Evolutionary conservation across 805 yeast genomes (phyloP).

Genomic region (Saccharomycopsis vini): DNA sequence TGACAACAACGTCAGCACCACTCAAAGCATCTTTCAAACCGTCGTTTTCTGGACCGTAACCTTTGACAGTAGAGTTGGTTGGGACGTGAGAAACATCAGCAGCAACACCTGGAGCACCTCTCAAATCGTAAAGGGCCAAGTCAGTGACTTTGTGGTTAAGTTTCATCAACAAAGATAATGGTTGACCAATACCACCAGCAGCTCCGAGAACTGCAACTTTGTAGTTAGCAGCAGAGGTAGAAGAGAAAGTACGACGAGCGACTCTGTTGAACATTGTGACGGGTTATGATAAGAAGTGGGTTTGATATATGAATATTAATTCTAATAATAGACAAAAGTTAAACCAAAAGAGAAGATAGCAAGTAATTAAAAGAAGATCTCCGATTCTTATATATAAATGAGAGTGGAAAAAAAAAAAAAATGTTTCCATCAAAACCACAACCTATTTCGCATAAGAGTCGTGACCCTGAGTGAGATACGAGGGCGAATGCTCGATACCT

Average conservation of each 20-base stretch:
- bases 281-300: too few species aligned
- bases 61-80: constrained; percentile 56
- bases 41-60: constrained; percentile 58
- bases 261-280: constrained; percentile 18
- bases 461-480: too few species aligned
- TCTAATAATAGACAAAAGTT: too few species aligned
- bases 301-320: too few species aligned
- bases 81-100: constrained; percentile 74
- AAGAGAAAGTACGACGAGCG: constrained; percentile 39
- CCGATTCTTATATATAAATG: too few species aligned
- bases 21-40: constrained; percentile 62
- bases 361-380: too few species aligned
- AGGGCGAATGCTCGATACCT: too few species aligned
- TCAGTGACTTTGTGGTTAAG: constrained; percentile 64
- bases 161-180: constrained; percentile 57
- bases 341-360: too few species aligned
- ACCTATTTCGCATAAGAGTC: too few species aligned
- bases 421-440: too few species aligned
- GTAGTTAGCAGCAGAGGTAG: constrained; percentile 58
- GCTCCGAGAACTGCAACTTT: constrained; percentile 79
- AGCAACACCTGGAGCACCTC: constrained; percentile 74
- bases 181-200: constrained; percentile 80
- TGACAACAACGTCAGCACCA: constrained; percentile 77
- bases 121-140: constrained; percentile 63
- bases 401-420: too few species aligned